phyloP scores from a whole-genome alignment of 345 rosid genomes.

The Citrus hindsii region DNA sequence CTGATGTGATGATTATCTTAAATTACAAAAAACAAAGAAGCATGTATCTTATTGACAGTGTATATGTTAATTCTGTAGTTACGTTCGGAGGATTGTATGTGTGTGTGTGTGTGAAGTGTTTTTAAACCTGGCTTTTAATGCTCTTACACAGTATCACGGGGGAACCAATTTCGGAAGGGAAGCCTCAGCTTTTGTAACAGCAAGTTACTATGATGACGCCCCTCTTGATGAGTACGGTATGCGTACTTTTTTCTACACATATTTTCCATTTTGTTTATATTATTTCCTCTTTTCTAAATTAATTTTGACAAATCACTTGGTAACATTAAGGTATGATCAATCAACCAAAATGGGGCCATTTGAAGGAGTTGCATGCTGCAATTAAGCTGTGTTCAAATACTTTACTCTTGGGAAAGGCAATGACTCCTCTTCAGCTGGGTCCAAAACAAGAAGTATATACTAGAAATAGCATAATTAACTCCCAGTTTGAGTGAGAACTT shows the following conservation, averaged over 20 bases:
- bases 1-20: too few relatives aligned
- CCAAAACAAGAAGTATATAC: constrained; percentile 23
- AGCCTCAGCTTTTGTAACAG: constrained; percentile 1
- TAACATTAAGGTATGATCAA: constrained; percentile 30
- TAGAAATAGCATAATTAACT: neutral
- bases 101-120: too few relatives aligned
- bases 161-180: constrained; percentile 13
- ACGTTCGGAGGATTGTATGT: too few relatives aligned
- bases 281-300: neutral
- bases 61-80: too few relatives aligned
- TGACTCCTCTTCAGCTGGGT: constrained; percentile 22
- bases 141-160: constrained; percentile 10
- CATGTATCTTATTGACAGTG: too few relatives aligned
- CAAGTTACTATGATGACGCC: constrained; percentile 6
- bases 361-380: constrained; percentile 42
- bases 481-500: neutral
- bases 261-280: neutral
- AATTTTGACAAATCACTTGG: neutral
- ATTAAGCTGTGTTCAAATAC: constrained; percentile 32
- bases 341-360: constrained; percentile 54
- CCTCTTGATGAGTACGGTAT: constrained; percentile 16
- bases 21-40: too few relatives aligned
- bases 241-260: neutral
- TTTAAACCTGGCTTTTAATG: neutral
- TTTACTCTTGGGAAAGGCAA: constrained; percentile 22